Percentiles rank a stretch among this genome's conserved stretches.
Evolutionary conservation across 768 basidiomycete species (phyloP).

Genomic region (Naematelia encephala): DNA sequence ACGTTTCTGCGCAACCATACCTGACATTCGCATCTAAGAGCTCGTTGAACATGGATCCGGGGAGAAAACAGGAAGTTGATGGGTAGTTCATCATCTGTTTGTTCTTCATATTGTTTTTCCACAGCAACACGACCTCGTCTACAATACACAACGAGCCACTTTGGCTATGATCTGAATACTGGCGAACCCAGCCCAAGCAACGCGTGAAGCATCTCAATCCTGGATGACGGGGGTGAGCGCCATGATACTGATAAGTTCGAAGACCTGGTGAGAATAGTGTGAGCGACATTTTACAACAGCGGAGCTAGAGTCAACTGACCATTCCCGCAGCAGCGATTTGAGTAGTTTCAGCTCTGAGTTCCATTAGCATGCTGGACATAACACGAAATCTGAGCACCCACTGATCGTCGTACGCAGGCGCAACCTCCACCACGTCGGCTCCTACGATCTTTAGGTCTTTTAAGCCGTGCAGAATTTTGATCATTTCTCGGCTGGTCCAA

Average conservation of each 20-base stretch:
- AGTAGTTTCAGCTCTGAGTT: constrained; percentile 46
- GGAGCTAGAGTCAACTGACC: constrained; percentile 12
- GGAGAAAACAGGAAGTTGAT: too few relatives aligned
- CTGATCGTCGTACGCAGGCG: constrained; percentile 38
- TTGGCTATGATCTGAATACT: too few relatives aligned
- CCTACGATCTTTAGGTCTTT: constrained; percentile 44
- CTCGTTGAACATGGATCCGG: too few relatives aligned
- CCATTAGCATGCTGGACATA: background rate
- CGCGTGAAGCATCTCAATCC: background rate
- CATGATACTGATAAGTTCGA: constrained; percentile 18
- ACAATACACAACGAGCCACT: too few relatives aligned
- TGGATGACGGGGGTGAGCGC: constrained; percentile 14
- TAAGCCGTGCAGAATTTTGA: constrained; percentile 40
- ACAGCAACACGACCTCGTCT: too few relatives aligned
- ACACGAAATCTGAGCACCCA: background rate
- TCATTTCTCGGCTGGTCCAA: constrained; percentile 43
- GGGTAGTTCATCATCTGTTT: too few relatives aligned
- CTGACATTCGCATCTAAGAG: too few relatives aligned
- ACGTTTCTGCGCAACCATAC: too few relatives aligned
- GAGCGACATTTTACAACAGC: too few relatives aligned
- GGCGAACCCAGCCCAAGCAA: too few relatives aligned
- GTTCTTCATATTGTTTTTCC: too few relatives aligned
- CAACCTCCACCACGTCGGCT: constrained; percentile 42
- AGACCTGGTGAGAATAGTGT: constrained; percentile 5
- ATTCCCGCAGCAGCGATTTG: constrained; percentile 48